Evolutionary conservation across 148 eudicot species (phyloP).

Genomic region (Nepenthes gracilis): DNA sequence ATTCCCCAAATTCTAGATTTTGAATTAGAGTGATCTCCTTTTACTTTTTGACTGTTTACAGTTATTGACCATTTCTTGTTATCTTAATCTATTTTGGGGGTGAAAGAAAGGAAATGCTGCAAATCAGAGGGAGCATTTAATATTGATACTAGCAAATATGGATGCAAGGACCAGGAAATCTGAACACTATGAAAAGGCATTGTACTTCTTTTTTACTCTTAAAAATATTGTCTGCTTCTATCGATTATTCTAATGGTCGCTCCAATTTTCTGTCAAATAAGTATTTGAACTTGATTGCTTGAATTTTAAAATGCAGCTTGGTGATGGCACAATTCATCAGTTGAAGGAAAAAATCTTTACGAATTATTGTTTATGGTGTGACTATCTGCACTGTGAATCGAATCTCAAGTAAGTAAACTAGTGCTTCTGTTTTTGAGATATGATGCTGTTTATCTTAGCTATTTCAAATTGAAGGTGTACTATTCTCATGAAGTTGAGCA

Average conservation of each 20-base stretch:
- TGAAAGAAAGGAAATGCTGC: constrained; percentile 92
- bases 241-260: neutral
- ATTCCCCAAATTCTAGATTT: no score
- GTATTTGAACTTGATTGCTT: neutral
- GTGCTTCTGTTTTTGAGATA: neutral
- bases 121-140: constrained; percentile 96
- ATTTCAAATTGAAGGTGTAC: neutral
- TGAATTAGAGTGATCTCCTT: no score
- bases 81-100: neutral
- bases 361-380: constrained; percentile 80
- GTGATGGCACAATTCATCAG: constrained; percentile 35
- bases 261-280: neutral
- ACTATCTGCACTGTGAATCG: constrained; percentile 62
- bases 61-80: neutral
- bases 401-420: constrained; percentile 55
- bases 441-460: neutral
- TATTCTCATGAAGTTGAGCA: no score
- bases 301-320: constrained; percentile 48
- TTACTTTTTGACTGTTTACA: no score
- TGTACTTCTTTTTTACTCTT: neutral
- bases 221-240: neutral
- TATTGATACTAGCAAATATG: constrained; percentile 88
- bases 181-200: constrained; percentile 31
- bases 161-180: constrained; percentile 49
- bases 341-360: constrained; percentile 61